Evolutionary conservation across 805 yeast genomes (phyloP).

Genomic region (Kodamaea jinghongensis): DNA sequence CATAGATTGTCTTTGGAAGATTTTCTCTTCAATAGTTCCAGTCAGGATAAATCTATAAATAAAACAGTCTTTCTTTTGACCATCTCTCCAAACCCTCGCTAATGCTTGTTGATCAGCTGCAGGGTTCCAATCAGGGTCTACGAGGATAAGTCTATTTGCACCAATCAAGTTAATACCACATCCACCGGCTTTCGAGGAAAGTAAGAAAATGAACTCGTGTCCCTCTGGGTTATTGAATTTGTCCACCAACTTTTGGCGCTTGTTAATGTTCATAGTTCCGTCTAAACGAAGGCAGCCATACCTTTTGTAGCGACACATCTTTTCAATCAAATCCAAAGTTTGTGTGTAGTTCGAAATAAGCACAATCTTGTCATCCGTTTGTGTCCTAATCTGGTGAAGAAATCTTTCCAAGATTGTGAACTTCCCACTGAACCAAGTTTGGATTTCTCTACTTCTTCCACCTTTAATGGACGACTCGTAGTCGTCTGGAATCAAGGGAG

Average conservation of each 20-base stretch:
- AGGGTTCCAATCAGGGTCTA: conserved; percentile 97
- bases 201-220: conserved; percentile 79
- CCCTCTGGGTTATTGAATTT: conserved; percentile 87
- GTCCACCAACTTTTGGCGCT: conserved; percentile 91
- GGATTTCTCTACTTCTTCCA: conserved; percentile 69
- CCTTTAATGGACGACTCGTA: conserved; percentile 49
- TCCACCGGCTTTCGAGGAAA: conserved; percentile 97
- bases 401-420: conserved; percentile 82
- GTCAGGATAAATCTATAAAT: conserved; percentile 92
- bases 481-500: conserved; percentile 67
- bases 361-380: conserved; percentile 93
- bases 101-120: conserved; percentile 97
- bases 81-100: conserved; percentile 99
- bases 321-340: conserved; percentile 87
- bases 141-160: conserved; percentile 81
- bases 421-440: conserved; percentile 83
- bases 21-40: conserved; percentile 95
- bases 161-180: conserved; percentile 98
- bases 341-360: conserved; percentile 93
- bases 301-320: conserved; percentile 68
- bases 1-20: conserved; percentile 93
- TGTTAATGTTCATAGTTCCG: conserved; percentile 89
- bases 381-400: conserved; percentile 67
- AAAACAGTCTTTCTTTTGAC: conserved; percentile 94
- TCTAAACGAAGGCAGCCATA: conserved; percentile 84